Evolutionary conservation across 345 rosid species (phyloP).

Genomic region (Gossypium thurberi): DNA sequence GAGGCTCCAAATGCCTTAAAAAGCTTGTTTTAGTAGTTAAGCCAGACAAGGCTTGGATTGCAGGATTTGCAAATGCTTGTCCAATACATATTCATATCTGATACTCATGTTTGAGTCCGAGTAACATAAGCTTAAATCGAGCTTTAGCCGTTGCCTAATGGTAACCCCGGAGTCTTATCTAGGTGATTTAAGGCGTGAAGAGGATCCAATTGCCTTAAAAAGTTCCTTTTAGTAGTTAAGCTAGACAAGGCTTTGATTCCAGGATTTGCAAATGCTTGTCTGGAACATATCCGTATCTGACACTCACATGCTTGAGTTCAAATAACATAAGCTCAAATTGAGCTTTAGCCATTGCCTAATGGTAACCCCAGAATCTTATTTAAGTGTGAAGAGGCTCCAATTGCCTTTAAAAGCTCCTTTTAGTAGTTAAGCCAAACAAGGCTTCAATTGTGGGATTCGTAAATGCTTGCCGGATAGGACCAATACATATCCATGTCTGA

Average conservation of each 20-base stretch:
- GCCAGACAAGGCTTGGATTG: no score
- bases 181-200: background rate
- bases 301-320: background rate
- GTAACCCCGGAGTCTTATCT: background rate
- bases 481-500: no score
- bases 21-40: no score
- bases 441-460: no score
- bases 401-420: background rate
- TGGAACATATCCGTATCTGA: background rate
- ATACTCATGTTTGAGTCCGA: no score
- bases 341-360: background rate
- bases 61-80: no score
- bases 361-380: background rate
- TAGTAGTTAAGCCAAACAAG: no score
- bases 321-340: background rate
- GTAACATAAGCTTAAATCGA: background rate
- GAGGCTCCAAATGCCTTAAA: background rate
- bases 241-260: background rate
- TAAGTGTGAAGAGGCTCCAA: background rate
- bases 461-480: no score
- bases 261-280: background rate
- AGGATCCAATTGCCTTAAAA: background rate
- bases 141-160: background rate
- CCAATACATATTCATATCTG: no score
- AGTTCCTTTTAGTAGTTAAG: background rate